These are phyloP conservation scores for Brachypodium distachyon DNA, from an alignment of 202 grass and related monocot species.

Conservation along the genomic window DNA sequence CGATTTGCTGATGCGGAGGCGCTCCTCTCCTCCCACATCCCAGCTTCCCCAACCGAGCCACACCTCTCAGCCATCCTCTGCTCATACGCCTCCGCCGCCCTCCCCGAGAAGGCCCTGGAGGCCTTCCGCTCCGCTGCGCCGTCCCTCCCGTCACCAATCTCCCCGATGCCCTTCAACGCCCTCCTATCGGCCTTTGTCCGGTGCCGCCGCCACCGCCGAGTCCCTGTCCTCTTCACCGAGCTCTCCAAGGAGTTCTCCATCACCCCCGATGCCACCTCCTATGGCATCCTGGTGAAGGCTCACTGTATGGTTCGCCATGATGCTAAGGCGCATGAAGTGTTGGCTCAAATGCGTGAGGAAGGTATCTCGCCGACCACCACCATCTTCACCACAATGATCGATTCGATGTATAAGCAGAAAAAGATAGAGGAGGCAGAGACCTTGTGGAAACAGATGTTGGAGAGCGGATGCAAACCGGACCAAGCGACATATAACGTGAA, in stretches of 20 bases:
- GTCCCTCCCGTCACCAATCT: constrained; percentile 21
- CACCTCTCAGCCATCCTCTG: constrained; percentile 56
- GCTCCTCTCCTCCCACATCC: constrained; percentile 57
- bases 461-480: constrained; percentile 40
- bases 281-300: constrained; percentile 49
- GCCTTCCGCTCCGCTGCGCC: constrained; percentile 35
- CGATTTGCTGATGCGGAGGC: constrained; percentile 34
- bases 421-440: constrained; percentile 37
- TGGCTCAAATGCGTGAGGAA: constrained; percentile 48
- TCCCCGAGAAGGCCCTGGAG: constrained; percentile 44
- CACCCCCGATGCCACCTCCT: constrained; percentile 47
- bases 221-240: constrained; percentile 36
- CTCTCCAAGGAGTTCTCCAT: constrained; percentile 53
- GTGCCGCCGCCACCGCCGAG: constrained; percentile 29
- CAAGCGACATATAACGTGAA: constrained; percentile 57
- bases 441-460: constrained; percentile 70
- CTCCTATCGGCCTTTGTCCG: constrained; percentile 58
- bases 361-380: constrained; percentile 41
- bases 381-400: constrained; percentile 55
- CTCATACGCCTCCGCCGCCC: constrained; percentile 47
- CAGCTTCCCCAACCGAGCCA: constrained; percentile 30
- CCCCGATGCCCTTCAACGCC: constrained; percentile 58
- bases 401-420: constrained; percentile 50
- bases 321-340: constrained; percentile 35
- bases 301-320: constrained; percentile 33